Base-by-base conservation (phyloP, 2,329 filamentous ascomycete genomes). In the Sphaceloma murrayae region DNA sequence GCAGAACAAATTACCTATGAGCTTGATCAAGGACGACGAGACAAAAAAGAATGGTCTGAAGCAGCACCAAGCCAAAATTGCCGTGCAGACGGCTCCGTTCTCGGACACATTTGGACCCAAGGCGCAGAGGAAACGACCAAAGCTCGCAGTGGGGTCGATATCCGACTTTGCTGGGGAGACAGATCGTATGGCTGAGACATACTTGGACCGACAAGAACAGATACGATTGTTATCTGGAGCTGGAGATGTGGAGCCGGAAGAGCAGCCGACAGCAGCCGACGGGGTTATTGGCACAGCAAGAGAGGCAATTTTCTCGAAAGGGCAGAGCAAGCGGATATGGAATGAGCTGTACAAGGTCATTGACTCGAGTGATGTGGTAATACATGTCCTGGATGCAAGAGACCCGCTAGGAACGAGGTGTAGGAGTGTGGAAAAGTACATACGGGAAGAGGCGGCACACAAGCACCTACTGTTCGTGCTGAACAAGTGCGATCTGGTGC, bases 1-100 rank as follows among this genome's bases (percentile, higher is more conserved):
- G 70, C 83, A 84, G 53, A 96, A 96, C 66, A 96, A 96, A 69
- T 74, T 98, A 38, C 91, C 91, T 30, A 89, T 98, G 86, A 89
- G 80, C 54, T 68, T 98, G 62, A 94, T 98, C 59, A 75, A 79
- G 49, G 89, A 96, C 57, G 74, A 79, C 34, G 60, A 62, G 46
- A 75, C 62, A 51, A 65, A 64, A 43, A 65, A 80, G 54, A 89
- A 94, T 56, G 89, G 88, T 0, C 64, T 94, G 47, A 93, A 94
- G 67, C 79, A 94, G 62, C 89, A 96, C 64, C 76, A 84, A 59
- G 89, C 89, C 29, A 96, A 94, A 71, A 94, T 95, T 69, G 78
- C 85, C 7, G 82, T 96, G 38, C 87, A 94, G 67, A 84, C 80
- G 13, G 76, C 82, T 22, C 86, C 88, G 0, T 98, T 94, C 59